Base-by-base conservation (phyloP, 2,329 filamentous ascomycete species). In the Aureobasidium sp. region DNA sequence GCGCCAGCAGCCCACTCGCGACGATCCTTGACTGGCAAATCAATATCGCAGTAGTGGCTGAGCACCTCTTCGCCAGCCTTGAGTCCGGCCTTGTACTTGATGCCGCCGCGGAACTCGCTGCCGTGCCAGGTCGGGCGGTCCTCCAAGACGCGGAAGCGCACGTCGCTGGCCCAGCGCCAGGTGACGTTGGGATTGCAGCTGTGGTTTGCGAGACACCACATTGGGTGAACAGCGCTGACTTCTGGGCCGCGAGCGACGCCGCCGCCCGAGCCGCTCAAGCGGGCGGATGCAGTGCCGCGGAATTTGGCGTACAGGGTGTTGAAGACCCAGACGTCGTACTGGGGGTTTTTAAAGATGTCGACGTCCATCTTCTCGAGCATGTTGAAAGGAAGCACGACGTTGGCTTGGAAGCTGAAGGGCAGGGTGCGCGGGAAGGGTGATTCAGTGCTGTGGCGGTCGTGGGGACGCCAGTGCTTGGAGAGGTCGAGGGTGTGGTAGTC, bases 191-290 rank as follows among this genome's bases (percentile, higher is more conserved):
- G 94, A 71, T 96, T 86, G 75, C 94, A 99, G 72, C 91, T 91
- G 73, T 99, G 94, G 70, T 99, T 99, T 31, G 93, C 92, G 33
- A 97, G 80, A 75, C 92, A 97, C 91, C 94, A 99, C 68, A 96
- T 85, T 1, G 93, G 91, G 75, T 97, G 92, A 31, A 97, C 92
- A 31, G 93, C 93, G 31, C 90, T 91, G 5, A 96, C 88, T 69
- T 97, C 94, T 0, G 94, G 93, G 11, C 90, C 85, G 3, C 91
- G 90, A 65, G 93, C 89, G 0, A 81, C 82, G 5, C 77, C 72
- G 53, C 79, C 70, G 15, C 68, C 70, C 4, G 68, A 63, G 5
- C 72, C 73, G 64, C 84, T 91, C 67, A 94, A 87, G 42, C 90
- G 84, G 5, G 92, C 93, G 2, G 91, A 96, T 0, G 94, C 94